Conservation (phyloP, 345 rosid species). For the Raphanus raphanistrum region DNA sequence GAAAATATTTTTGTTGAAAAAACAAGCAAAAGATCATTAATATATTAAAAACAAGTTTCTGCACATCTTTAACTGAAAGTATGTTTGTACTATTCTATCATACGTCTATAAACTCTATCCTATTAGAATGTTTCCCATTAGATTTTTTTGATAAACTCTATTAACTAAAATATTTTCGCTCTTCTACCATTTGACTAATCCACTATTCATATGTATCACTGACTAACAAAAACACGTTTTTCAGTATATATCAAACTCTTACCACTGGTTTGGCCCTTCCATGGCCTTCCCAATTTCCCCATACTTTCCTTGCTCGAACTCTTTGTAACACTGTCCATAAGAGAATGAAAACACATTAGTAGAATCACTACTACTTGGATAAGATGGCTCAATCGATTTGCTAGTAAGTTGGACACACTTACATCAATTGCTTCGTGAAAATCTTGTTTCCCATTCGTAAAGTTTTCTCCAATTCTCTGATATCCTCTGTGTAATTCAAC, state of each 20-base stretch:
- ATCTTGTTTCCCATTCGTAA: slow-evolving; percentile 70
- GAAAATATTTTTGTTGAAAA: background rate
- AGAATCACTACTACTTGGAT: background rate
- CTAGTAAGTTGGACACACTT: slow-evolving; percentile 8
- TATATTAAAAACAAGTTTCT: background rate
- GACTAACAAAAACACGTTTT: background rate
- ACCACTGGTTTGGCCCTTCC: slow-evolving; percentile 85
- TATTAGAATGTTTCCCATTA: background rate
- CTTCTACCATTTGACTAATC: background rate
- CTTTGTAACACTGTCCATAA: slow-evolving; percentile 59
- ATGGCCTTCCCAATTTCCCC: slow-evolving; percentile 64
- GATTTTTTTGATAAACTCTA: background rate
- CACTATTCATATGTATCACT: background rate
- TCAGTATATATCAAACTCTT: background rate
- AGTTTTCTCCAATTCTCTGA: slow-evolving; percentile 68
- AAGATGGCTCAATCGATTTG: background rate
- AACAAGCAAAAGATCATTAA: background rate
- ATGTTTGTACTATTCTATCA: background rate
- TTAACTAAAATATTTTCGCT: background rate
- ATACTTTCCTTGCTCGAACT: slow-evolving; percentile 57
- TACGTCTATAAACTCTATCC: background rate
- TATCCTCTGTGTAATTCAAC: slow-evolving; percentile 58
- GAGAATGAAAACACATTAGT: background rate
- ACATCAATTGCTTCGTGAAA: slow-evolving; percentile 86
- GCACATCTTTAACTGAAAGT: background rate